These are phyloP conservation scores for Ocimum tenuiflorum DNA, from an alignment of 257 asterid genomes.

Conservation along the genomic window DNA sequence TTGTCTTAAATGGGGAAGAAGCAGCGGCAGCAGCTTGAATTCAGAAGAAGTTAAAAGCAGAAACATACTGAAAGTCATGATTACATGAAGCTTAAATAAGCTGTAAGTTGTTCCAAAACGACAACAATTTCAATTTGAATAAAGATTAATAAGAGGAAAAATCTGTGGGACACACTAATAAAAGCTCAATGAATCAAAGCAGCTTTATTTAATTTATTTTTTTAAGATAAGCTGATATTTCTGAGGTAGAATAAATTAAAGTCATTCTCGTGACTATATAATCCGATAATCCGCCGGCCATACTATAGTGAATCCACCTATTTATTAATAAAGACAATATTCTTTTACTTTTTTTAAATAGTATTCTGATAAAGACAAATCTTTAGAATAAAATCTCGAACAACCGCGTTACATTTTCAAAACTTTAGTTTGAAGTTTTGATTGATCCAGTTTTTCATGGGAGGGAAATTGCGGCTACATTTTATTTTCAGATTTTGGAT, in stretches of 20 bases:
- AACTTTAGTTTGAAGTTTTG: background rate
- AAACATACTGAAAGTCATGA: conserved; percentile 29
- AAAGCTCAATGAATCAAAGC: background rate
- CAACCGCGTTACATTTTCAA: conserved; percentile 12
- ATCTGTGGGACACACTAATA: conserved; percentile 20
- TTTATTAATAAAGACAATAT: background rate
- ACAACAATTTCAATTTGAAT: conserved; percentile 8
- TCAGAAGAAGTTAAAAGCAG: background rate
- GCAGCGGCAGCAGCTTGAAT: conserved; percentile 12
- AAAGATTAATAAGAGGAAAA: background rate
- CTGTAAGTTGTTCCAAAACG: conserved; percentile 9
- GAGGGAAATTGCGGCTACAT: too few species aligned
- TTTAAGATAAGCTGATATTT: background rate
- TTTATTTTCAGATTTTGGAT: too few species aligned
- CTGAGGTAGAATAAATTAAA: background rate
- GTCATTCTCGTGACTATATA: conserved; percentile 3
- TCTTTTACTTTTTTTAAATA: background rate
- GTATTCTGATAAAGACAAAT: conserved; percentile 15
- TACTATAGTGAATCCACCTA: background rate
- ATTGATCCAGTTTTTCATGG: too few species aligned
- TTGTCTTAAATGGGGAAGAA: conserved; percentile 22
- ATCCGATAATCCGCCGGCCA: background rate
- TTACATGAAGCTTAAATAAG: conserved; percentile 10
- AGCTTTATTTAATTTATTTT: too few species aligned
- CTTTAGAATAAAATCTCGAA: background rate